A percentile compares a stretch with the other conserved stretches of the same genome.
Evolutionary conservation across 768 basidiomycete species (phyloP).

Genomic region (Rhizopogon roseolus): DNA sequence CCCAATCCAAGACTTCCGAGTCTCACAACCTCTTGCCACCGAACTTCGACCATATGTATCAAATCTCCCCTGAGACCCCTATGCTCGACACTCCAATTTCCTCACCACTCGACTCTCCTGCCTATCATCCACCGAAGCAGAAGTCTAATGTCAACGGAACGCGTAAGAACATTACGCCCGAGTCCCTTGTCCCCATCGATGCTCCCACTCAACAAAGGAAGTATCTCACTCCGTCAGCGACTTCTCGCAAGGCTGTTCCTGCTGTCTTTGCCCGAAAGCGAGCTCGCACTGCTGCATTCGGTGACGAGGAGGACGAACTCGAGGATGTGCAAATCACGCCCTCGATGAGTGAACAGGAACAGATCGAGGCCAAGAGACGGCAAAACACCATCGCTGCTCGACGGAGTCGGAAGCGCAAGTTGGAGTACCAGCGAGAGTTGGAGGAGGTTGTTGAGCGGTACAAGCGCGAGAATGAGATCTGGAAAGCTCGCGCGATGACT

Average conservation of each 20-base stretch:
- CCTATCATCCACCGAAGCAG: slow-evolving; percentile 25
- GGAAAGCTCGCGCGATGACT: slow-evolving; percentile 50
- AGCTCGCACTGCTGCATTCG: slow-evolving; percentile 41
- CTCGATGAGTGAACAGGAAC: slow-evolving; percentile 52
- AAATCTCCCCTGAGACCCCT: slow-evolving; percentile 50
- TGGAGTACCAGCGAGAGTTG: slow-evolving; percentile 61
- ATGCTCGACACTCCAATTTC: slow-evolving; percentile 34
- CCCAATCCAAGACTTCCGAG: slow-evolving; percentile 9
- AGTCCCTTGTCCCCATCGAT: slow-evolving; percentile 59
- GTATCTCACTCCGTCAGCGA: slow-evolving; percentile 68
- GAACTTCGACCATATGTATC: slow-evolving; percentile 35
- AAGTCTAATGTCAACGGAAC: slow-evolving; percentile 53
- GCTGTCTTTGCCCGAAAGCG: slow-evolving; percentile 67
- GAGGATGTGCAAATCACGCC: slow-evolving; percentile 37
- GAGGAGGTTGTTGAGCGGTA: slow-evolving; percentile 51
- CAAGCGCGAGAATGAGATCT: slow-evolving; percentile 55
- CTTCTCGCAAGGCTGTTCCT: slow-evolving; percentile 76
- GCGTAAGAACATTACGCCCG: slow-evolving; percentile 64
- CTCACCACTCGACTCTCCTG: slow-evolving; percentile 20
- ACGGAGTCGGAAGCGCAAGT: slow-evolving; percentile 70
- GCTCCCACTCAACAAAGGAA: slow-evolving; percentile 78
- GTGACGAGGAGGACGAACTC: slow-evolving; percentile 48
- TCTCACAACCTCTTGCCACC: slow-evolving; percentile 9
- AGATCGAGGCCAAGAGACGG: slow-evolving; percentile 73
- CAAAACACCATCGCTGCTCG: slow-evolving; percentile 87